A percentile compares a stretch with the other conserved stretches of the same genome.
Conservation (phyloP, 768 basidiomycete genomes). For the Hypsizygus marmoreus region DNA sequence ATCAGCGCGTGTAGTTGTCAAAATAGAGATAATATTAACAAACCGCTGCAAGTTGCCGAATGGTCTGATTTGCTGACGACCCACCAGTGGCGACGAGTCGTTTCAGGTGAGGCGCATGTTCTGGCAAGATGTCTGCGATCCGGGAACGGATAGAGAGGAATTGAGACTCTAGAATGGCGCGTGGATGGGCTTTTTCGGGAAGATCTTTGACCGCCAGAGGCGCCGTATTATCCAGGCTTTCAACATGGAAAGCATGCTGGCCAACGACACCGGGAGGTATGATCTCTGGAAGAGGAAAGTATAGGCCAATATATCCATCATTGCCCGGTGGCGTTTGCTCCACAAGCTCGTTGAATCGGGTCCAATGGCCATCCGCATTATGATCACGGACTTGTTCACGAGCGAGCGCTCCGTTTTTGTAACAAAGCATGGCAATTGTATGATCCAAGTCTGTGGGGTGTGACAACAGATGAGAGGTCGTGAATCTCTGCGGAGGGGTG, state of each 20-base stretch:
- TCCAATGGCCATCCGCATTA: conserved; percentile 65
- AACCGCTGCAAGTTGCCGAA: conserved; percentile 71
- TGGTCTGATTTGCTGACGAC: conserved; percentile 69
- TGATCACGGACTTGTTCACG: conserved; percentile 75
- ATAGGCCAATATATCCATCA: conserved; percentile 66
- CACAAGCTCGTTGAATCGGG: conserved; percentile 66
- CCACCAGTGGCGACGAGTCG: conserved; percentile 81
- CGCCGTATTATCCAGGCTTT: conserved; percentile 19
- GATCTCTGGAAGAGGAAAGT: conserved; percentile 86
- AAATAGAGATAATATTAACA: conserved; percentile 15
- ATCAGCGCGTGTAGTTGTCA: neutral
- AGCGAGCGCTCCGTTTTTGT: conserved; percentile 85
- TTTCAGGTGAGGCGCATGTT: conserved; percentile 53
- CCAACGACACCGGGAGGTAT: conserved; percentile 79
- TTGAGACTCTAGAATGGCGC: conserved; percentile 83
- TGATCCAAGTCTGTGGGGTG: conserved; percentile 63
- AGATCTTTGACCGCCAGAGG: conserved; percentile 36
- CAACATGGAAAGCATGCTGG: conserved; percentile 59
- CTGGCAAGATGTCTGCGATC: conserved; percentile 66
- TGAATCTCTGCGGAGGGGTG: conserved; percentile 66
- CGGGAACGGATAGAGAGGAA: conserved; percentile 79
- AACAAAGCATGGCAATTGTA: conserved; percentile 90
- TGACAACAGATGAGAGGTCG: conserved; percentile 73
- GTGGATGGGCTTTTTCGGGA: conserved; percentile 56
- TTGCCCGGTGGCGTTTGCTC: conserved; percentile 56